Conservation (phyloP, 495 filamentous ascomycete genomes). For the Aspergillus baeticus region DNA sequence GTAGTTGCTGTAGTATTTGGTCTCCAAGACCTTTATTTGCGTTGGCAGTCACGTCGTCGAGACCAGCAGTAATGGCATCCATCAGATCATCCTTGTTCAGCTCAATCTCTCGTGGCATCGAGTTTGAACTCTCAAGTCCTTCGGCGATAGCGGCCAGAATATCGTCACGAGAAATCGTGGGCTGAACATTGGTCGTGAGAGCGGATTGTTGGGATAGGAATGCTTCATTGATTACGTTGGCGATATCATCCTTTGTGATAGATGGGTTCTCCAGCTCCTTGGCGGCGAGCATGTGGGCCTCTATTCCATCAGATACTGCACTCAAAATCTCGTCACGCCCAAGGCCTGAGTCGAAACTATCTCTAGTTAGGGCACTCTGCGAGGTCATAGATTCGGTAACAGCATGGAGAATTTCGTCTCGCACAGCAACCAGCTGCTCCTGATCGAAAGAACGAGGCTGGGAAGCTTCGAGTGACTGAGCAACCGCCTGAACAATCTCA, state of each 20-base stretch:
- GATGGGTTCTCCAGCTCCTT: conserved; percentile 38
- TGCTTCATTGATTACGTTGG: conserved; percentile 56
- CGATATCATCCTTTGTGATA: conserved; percentile 48
- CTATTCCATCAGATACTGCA: conserved; percentile 42
- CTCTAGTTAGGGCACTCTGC: conserved; percentile 48
- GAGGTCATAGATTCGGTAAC: conserved; percentile 35
- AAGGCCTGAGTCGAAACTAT: conserved; percentile 47
- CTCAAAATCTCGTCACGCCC: conserved; percentile 46
- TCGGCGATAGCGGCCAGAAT: conserved; percentile 58
- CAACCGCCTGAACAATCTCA: conserved; percentile 64
- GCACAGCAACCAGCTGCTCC: conserved; percentile 33
- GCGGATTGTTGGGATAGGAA: conserved; percentile 47
- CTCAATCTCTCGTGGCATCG: conserved; percentile 54
- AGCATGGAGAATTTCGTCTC: conserved; percentile 42
- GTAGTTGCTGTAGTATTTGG: conserved; percentile 70
- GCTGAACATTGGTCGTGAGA: conserved; percentile 25
- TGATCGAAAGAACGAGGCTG: conserved; percentile 25
- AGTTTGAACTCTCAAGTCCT: conserved; percentile 50
- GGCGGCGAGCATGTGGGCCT: conserved; percentile 38
- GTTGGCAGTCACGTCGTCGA: conserved; percentile 49
- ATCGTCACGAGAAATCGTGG: conserved; percentile 47
- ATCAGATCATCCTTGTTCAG: conserved; percentile 64
- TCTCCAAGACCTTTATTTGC: conserved; percentile 53
- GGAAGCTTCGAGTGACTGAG: conserved; percentile 60
- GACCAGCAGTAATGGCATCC: conserved; percentile 61